Evolutionary conservation across 2,329 filamentous ascomycete genomes (phyloP), one percentile per base, ranked within the genome.

Genomic region (Chrysosporium keratinophilum): DNA sequence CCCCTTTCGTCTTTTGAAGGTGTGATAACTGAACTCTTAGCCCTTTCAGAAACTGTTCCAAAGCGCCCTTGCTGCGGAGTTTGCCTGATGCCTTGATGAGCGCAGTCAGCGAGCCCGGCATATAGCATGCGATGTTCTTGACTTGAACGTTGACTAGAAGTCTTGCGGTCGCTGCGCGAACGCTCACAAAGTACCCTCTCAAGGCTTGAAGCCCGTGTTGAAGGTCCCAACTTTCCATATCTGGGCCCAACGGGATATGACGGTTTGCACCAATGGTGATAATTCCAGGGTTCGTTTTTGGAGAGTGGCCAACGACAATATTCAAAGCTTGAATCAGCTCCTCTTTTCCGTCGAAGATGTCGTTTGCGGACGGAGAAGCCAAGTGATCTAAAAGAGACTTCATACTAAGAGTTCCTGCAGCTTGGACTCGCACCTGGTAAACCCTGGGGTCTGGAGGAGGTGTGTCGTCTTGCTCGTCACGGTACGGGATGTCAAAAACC

Each of bases 131-230:
- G 1, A 74, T 72, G 43, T 77, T 77, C 7, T 78, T 78, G 23
- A 84, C 79, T 55, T 85, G 82, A 2, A 84, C 69, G 54, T 85
- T 85, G 11, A 84, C 64, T 0, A 85, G 62, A 3, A 84, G 68
- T 2, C 80, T 73, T 39, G 74, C 75, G 12, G 79, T 78, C 2
- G 79, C 76, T 1, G 78, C 75, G 4, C 82, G 78, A 31, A 81
- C 77, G 60, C 79, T 83, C 10, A 79, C 71, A 61, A 78, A 84
- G 65, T 79, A 85, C 0, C 82, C 82, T 41, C 81, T 74, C 3
- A 82, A 0, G 7, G 80, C 80, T 46, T 78, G 70, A 0, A 85
- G 67, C 1, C 79, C 79, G 10, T 63, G 69, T 2, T 72, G 73
- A 1, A 84, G 70, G 31, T 71, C 61, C 17, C 23, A 56, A 6